Evolutionary conservation across 1,284 basidiomycete genomes (phyloP), one percentile per base, ranked within the genome.

Genomic region (Cystobasidiaceae sp.): DNA sequence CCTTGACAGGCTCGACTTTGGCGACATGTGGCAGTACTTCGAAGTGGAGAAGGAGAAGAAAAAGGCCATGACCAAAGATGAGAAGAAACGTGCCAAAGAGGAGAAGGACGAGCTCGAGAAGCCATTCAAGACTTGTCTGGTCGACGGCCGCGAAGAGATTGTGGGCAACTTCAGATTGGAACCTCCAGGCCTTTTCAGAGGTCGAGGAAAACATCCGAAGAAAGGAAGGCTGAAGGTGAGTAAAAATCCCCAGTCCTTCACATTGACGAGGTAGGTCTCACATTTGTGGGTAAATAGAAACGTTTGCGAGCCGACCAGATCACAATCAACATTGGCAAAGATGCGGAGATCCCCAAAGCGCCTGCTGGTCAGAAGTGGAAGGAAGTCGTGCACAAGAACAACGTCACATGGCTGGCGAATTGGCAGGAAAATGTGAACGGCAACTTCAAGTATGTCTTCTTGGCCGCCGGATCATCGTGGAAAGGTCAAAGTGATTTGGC

Each of bases 151-250:
- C 59, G 93, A 93, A 78, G 96, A 99, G 80, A 97, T 96, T 77
- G 86, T 97, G 57, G 96, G 96, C 62, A 98, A 98, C 80, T 97
- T 98, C 81, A 85, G 93, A 71, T 87, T 97, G 54, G 96, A 99
- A 82, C 96, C 96, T 75, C 96, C 96, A 19, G 92, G 93, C 44
- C 81, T 98, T 45, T 99, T 98, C 80, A 83, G 94, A 77, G 96
- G 96, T 67, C 93, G 96, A 71, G 96, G 96, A 66, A 92, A 97
- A 73, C 96, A 99, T 78, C 96, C 96, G 1, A 93, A 90, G 82
- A 97, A 97, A 77, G 96, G 96, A 25, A 87, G 87, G 56, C 82
- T 97, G 68, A 99, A 98, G 83, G 90, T 92, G 73, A 72, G 79
- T 67, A 72, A 77, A 73, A 8, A 32, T 17, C 17, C 52, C 56